Base-by-base conservation (phyloP, 2,329 filamentous ascomycete genomes). In the Colletotrichum kahawae region DNA sequence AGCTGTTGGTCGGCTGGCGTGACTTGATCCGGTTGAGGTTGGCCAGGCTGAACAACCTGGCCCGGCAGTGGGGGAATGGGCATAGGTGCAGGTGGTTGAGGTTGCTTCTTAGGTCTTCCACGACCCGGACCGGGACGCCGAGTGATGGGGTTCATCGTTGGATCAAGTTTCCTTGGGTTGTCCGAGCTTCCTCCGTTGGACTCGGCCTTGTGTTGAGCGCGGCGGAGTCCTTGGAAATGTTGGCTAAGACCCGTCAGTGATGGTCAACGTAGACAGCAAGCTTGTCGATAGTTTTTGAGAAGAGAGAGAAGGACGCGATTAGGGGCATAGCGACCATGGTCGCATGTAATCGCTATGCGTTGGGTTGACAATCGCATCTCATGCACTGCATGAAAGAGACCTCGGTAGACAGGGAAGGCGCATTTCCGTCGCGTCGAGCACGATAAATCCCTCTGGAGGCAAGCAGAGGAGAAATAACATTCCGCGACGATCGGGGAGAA, bases 171-270 rank as follows among this genome's bases (percentile, higher is more conserved):
- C 56, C 84, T 82, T 27, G 84, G 77, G 56, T 76, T 83, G 24
- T 87, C 85, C 12, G 79, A 74, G 31, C 76, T 60, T 27, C 80
- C 71, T 10, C 85, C 83, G 74, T 83, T 85, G 7, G 82, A 69
- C 21, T 90, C 90, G 21, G 84, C 80, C 79, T 91, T 91, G 78
- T 89, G 87, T 78, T 91, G 89, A 27, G 89, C 86, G 56, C 90
- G 84, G 31, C 90, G 85, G 21, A 92, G 85, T 33, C 90, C 90
- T 79, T 92, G 90, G 72, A 92, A 92, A 79, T 92, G 90, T 85
- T 92, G 90, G 48, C 90, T 92, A 60, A n/a, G 51, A n/a, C 48
- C 16, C n/a, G 66, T 76, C 27, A 76, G 74, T 70, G 16, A 27
- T 27, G 10, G 4, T 70, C 27, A 21, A 27, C 16, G 31, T 8